Percentiles rank a stretch among this genome's conserved stretches.
phyloP scores from a whole-genome alignment of 352 stramenopile genomes.

The Globisporangium splendens region DNA sequence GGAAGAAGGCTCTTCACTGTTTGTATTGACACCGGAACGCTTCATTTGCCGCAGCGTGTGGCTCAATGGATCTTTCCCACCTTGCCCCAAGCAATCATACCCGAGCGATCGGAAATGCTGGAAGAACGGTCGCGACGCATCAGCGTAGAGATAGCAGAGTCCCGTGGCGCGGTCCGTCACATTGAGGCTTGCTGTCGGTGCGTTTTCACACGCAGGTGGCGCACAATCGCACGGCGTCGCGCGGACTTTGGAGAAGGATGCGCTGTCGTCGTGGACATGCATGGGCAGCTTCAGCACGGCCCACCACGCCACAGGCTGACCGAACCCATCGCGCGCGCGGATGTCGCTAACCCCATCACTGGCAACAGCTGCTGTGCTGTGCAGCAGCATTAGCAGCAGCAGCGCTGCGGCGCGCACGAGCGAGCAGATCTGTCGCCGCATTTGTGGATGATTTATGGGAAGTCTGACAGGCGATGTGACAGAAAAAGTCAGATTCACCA shows the following conservation, averaged over 20 bases:
- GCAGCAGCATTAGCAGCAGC: conserved; percentile 18
- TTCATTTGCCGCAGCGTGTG: conserved; percentile 60
- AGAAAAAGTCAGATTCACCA: no score
- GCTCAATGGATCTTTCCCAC: conserved; percentile 67
- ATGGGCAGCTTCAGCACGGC: conserved; percentile 70
- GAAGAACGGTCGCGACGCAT: conserved; percentile 43
- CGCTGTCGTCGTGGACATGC: conserved; percentile 23
- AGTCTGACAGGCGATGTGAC: no score
- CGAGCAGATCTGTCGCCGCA: no score
- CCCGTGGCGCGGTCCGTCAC: conserved; percentile 36
- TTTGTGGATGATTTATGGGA: no score
- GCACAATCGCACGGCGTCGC: conserved; percentile 68
- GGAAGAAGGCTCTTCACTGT: not conserved
- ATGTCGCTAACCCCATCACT: conserved; percentile 12
- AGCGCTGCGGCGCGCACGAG: not conserved
- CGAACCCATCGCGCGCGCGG: conserved; percentile 56
- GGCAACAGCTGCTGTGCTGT: conserved; percentile 8
- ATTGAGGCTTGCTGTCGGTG: conserved; percentile 31
- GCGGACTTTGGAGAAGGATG: conserved; percentile 9
- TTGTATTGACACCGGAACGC: not conserved
- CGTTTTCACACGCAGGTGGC: conserved; percentile 47
- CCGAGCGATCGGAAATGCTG: conserved; percentile 66
- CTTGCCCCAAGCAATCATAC: conserved; percentile 76
- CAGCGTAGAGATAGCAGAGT: conserved; percentile 80
- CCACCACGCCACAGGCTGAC: conserved; percentile 66